These are phyloP conservation scores for Hypoxylon lienhwacheense DNA, from an alignment of 495 filamentous ascomycete genomes.

Conservation along the genomic window DNA sequence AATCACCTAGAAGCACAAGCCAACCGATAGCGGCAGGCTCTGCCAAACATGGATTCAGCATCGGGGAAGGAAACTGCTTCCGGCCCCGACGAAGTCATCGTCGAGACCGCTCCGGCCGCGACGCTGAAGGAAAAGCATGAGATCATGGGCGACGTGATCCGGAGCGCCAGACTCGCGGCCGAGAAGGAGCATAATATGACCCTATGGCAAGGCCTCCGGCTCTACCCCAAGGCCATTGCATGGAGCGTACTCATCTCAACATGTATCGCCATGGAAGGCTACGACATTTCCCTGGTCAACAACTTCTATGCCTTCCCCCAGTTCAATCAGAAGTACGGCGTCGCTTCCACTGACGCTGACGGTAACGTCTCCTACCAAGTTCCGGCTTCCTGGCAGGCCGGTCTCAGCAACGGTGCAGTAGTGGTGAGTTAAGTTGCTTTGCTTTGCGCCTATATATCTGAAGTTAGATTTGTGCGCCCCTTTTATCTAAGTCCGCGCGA, in stretches of 20 bases:
- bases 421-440: constrained; percentile 44
- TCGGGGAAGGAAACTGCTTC: constrained; percentile 22
- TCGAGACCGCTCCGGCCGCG: constrained; percentile 12
- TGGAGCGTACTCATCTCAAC: constrained; percentile 65
- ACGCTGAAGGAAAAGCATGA: constrained; percentile 33
- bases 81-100: constrained; percentile 9
- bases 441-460: neutral
- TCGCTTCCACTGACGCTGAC: constrained; percentile 45
- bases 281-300: constrained; percentile 61
- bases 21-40: neutral
- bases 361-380: constrained; percentile 64
- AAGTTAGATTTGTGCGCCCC: neutral
- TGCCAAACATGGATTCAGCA: constrained; percentile 14
- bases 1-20: too few relatives aligned
- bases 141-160: constrained; percentile 47
- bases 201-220: constrained; percentile 52
- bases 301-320: constrained; percentile 60
- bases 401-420: constrained; percentile 62
- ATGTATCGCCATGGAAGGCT: constrained; percentile 67
- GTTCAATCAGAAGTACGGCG: constrained; percentile 73
- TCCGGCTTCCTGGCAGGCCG: constrained; percentile 74
- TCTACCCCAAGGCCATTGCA: constrained; percentile 59
- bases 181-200: constrained; percentile 60
- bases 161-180: constrained; percentile 49
- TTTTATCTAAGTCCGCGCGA: neutral